Conservation (phyloP, 2,329 filamentous ascomycete genomes). For the Xenoacremonium recifei region DNA sequence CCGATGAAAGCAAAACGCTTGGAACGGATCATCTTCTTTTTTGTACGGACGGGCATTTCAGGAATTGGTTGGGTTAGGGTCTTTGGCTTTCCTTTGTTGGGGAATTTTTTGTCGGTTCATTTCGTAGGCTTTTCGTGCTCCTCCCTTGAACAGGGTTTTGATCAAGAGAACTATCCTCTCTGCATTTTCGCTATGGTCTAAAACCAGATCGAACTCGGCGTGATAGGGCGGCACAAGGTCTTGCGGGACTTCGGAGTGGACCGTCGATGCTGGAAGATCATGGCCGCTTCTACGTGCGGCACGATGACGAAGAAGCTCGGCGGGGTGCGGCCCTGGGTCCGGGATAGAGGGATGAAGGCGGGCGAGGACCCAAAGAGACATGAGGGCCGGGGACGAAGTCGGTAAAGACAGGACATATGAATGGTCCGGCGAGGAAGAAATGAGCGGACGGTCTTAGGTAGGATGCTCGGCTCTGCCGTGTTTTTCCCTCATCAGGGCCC, state of each 20-base stretch:
- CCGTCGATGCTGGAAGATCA: constrained; percentile 8
- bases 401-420: not conserved
- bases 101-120: constrained; percentile 4
- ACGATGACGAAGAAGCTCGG: constrained; percentile 6
- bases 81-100: constrained; percentile 3
- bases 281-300: constrained; percentile 4
- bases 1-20: constrained; percentile 1
- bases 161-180: constrained; percentile 3
- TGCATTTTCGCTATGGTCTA: not conserved
- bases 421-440: not conserved
- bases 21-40: constrained; percentile 5
- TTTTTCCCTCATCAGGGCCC: constrained; percentile 1
- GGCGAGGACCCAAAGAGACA: not conserved
- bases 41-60: constrained; percentile 16
- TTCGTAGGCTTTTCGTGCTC: no score
- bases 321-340: not conserved
- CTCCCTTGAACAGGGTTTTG: constrained; percentile 1
- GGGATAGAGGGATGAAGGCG: not conserved
- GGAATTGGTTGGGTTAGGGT: constrained; percentile 6
- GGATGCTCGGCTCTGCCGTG: not conserved
- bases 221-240: constrained; percentile 1
- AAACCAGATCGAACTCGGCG: not conserved
- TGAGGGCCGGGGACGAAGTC: constrained; percentile 1
- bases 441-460: not conserved
- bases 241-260: constrained; percentile 2